These are phyloP conservation scores for Phytophthora boehmeriae DNA, from an alignment of 352 stramenopile genomes.

Conservation along the genomic window DNA sequence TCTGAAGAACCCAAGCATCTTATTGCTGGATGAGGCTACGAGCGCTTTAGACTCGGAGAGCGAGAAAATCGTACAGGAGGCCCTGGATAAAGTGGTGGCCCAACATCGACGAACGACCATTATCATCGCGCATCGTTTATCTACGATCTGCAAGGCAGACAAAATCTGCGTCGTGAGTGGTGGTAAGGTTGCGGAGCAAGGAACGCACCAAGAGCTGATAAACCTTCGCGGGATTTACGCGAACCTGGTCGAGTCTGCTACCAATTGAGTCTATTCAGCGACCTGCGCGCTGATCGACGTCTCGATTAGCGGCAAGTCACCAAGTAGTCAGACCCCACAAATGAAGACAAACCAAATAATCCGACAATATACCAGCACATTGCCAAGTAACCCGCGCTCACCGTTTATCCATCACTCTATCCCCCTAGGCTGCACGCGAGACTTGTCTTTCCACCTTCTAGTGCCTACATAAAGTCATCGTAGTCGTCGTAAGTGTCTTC, in stretches of 20 bases:
- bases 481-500: conserved; percentile 84
- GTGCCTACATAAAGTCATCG: conserved; percentile 85
- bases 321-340: neutral
- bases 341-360: neutral
- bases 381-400: conserved; percentile 10
- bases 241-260: conserved; percentile 14
- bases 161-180: conserved; percentile 38
- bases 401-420: conserved; percentile 16
- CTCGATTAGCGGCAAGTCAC: no score
- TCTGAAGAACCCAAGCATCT: conserved; percentile 44
- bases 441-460: conserved; percentile 25
- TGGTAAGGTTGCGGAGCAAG: conserved; percentile 35
- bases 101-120: conserved; percentile 72
- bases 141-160: conserved; percentile 42
- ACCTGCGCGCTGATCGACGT: neutral
- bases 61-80: conserved; percentile 57
- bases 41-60: conserved; percentile 88
- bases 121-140: conserved; percentile 87
- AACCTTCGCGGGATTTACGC: conserved; percentile 25
- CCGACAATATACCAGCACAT: neutral
- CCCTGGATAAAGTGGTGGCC: conserved; percentile 34
- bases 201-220: conserved; percentile 32
- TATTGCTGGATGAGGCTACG: conserved; percentile 77
- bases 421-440: conserved; percentile 11
- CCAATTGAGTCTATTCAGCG: conserved; percentile 4